phyloP scores from a whole-genome alignment of 345 rosid genomes.

The Murraya koenigii region DNA sequence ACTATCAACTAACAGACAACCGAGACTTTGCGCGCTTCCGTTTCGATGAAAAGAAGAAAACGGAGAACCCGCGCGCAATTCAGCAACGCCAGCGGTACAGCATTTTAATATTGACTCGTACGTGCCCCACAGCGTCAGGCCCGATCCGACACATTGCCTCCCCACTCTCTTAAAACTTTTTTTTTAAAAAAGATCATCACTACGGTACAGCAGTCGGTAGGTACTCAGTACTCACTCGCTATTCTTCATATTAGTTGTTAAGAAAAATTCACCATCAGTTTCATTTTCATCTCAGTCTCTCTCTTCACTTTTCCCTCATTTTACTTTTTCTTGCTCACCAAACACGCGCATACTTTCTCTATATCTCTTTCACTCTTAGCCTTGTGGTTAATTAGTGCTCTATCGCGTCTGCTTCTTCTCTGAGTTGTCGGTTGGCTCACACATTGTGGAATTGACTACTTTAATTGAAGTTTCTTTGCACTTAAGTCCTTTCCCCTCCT shows the following conservation, averaged over 20 bases:
- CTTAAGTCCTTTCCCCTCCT: neutral
- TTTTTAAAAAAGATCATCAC: no score
- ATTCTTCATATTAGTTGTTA: no score
- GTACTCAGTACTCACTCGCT: no score
- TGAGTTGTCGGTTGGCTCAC: slow-evolving; percentile 17
- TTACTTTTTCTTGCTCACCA: slow-evolving; percentile 29
- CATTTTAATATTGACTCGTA: neutral
- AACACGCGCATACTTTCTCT: slow-evolving; percentile 19
- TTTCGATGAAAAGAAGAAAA: no score
- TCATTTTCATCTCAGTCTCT: neutral
- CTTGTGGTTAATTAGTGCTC: neutral
- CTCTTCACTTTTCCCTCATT: slow-evolving; percentile 27
- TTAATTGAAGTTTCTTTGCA: neutral
- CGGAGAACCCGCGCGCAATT: slow-evolving; percentile 7
- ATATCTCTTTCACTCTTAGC: neutral
- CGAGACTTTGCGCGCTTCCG: no score
- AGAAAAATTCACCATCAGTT: no score
- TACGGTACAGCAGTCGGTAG: no score
- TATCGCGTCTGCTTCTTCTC: neutral
- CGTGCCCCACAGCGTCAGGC: slow-evolving; percentile 38
- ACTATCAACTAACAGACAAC: slow-evolving; percentile 18
- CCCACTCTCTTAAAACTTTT: neutral
- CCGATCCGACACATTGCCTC: slow-evolving; percentile 31
- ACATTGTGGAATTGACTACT: neutral
- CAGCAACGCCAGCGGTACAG: neutral